Evolutionary conservation across 768 basidiomycete species (phyloP), one percentile per base, ranked within the genome.

Genomic region (Auriscalpium microsporum): DNA sequence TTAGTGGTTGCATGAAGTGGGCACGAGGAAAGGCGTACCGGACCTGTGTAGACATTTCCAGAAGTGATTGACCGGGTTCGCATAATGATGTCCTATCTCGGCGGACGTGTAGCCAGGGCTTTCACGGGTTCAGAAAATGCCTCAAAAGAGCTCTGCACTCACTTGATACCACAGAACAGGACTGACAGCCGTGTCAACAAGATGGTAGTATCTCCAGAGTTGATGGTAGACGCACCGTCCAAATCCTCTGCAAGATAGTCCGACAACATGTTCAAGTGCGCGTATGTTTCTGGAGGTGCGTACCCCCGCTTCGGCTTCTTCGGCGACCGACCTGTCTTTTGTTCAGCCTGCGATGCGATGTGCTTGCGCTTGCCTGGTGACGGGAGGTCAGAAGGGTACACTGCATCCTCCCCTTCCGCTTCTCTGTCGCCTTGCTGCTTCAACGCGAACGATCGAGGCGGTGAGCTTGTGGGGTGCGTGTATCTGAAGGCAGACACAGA

Each of bases 111-210:
- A 68, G 1, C 88, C 90, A 2, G 86, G 86, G 63, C 85, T 90
- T 46, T 16, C 28, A 57, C 37, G 57, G 34, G 38, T 52, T n/a
- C 49, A 37, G 35, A 19, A 33, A 13, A 6, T 23, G 19, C 50
- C n/a, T 40, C 28, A 54, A 13, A 10, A 34, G n/a, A 21, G 9
- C 6, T n/a, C 16, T 16, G 23, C 16, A 58, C 75, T 53, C 58
- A 90, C 90, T 91, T 94, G 49, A 93, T 90, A 8, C 91, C 90
- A 63, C 88, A 91, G 60, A 93, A 90, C 13, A 91, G 60, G 21
- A 92, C 89, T 92, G 50, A 0, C 23, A 13, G 11, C 10, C 11
- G 45, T 0, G 10, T 50, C 6, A 36, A 34, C 19, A 42, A 4
- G 4, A 19, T 50, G 28, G 51, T 34, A 51, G 51, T 34, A 51